These are phyloP conservation scores for Murraya paniculata DNA, from an alignment of 345 rosid species.

Conservation along the genomic window DNA sequence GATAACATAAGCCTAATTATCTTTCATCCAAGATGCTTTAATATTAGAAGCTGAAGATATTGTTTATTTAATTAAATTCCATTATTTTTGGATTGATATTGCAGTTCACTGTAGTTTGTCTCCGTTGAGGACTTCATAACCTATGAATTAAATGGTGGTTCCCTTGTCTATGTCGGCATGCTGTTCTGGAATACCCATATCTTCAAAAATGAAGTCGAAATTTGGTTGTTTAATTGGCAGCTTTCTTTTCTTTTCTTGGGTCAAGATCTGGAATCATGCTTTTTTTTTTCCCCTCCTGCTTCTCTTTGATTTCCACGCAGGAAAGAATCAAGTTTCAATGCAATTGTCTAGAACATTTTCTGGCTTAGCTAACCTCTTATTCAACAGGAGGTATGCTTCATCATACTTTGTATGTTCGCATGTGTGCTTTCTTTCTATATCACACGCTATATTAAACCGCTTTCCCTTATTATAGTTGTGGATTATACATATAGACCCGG, in stretches of 20 bases:
- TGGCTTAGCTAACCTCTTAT: constrained; percentile 61
- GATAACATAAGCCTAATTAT: background rate
- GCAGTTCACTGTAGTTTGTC: background rate
- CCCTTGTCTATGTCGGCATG: background rate
- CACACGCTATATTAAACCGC: background rate
- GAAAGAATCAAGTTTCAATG: constrained; percentile 60
- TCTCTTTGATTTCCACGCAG: constrained; percentile 28
- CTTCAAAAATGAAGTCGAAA: background rate
- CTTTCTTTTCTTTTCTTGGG: background rate
- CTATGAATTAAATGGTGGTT: background rate
- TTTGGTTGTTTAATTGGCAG: background rate
- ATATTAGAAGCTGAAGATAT: background rate
- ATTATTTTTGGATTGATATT: background rate
- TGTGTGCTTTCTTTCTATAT: background rate
- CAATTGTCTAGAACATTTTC: constrained; percentile 58
- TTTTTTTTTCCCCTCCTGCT: no score
- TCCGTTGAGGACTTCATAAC: background rate
- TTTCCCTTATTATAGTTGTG: background rate
- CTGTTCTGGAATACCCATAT: background rate
- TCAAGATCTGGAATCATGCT: background rate
- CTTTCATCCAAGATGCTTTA: background rate
- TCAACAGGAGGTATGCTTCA: constrained; percentile 61
- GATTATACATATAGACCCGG: background rate
- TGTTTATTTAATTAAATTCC: background rate
- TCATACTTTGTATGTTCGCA: background rate